Conservation (phyloP, 768 basidiomycete genomes). For the Lentinula boryana region DNA sequence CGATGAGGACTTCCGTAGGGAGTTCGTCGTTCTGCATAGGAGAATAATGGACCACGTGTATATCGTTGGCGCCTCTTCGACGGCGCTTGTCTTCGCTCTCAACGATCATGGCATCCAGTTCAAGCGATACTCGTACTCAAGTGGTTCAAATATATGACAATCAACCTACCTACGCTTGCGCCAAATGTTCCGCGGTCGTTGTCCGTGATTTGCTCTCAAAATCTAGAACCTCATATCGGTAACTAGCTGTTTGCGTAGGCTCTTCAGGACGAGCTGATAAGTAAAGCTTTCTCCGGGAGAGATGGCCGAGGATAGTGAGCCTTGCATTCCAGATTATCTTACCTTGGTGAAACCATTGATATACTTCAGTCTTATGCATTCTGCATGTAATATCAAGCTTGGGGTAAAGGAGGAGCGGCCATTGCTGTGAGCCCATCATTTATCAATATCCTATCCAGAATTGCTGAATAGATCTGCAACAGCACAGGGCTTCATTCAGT, state of each 20-base stretch:
- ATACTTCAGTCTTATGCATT: constrained; percentile 59
- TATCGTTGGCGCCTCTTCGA: neutral
- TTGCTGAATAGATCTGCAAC: constrained; percentile 5
- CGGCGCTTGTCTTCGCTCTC: neutral
- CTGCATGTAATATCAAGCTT: constrained; percentile 68
- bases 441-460: neutral
- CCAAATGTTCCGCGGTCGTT: constrained; percentile 64
- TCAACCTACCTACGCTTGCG: constrained; percentile 66
- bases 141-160: constrained; percentile 57
- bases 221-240: neutral
- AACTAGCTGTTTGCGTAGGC: constrained; percentile 35
- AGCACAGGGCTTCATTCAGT: constrained; percentile 82
- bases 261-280: constrained; percentile 79
- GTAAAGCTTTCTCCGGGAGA: constrained; percentile 78
- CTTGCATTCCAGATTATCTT: neutral
- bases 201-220: constrained; percentile 30
- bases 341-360: constrained; percentile 3
- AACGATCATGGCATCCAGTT: constrained; percentile 13
- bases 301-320: constrained; percentile 79
- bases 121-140: constrained; percentile 43
- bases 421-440: constrained; percentile 44
- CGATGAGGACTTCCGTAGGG: constrained; percentile 59
- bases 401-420: constrained; percentile 71
- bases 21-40: constrained; percentile 44
- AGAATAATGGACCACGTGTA: neutral